A percentile compares a stretch with the other conserved stretches of the same genome.
These are phyloP conservation scores for Plasmopara halstedii DNA, from an alignment of 352 stramenopile species.

Conservation along the genomic window DNA sequence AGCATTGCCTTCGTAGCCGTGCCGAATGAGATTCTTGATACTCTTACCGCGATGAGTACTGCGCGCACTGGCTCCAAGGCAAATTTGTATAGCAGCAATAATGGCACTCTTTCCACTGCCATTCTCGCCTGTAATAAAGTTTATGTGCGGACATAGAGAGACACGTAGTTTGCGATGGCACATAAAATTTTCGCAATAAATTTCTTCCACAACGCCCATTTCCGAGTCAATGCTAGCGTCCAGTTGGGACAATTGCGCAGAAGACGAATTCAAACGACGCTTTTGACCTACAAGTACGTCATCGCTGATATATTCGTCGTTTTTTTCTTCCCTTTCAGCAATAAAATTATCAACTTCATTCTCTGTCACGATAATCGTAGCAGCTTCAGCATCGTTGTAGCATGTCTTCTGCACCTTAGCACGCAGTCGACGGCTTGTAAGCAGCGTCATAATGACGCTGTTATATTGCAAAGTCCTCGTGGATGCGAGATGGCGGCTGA, in stretches of 20 bases:
- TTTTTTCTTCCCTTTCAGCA: constrained; percentile 6
- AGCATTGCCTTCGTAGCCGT: constrained; percentile 80
- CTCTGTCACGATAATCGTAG: constrained; percentile 28
- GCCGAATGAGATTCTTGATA: constrained; percentile 93
- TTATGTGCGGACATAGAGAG: constrained; percentile 71
- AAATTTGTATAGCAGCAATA: constrained; percentile 96
- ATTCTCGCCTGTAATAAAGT: constrained; percentile 90
- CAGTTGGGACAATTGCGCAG: neutral
- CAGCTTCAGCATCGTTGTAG: constrained; percentile 7
- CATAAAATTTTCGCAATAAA: constrained; percentile 99
- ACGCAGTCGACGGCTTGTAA: constrained; percentile 9
- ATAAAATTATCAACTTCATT: constrained; percentile 26
- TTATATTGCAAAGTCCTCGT: neutral
- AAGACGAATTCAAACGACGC: constrained; percentile 7
- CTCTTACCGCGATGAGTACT: constrained; percentile 92
- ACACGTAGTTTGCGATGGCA: constrained; percentile 92
- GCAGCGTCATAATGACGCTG: constrained; percentile 9
- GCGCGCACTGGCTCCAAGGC: constrained; percentile 88
- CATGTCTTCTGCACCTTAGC: constrained; percentile 23
- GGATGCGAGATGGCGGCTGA: too few species aligned
- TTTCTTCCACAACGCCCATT: constrained; percentile 91
- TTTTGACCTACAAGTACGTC: constrained; percentile 9
- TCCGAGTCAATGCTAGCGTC: constrained; percentile 47
- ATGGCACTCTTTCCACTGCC: constrained; percentile 96
- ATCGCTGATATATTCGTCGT: constrained; percentile 14